Evolutionary conservation across 129 eudicot genomes (phyloP).

Genomic region (Solidago caesia): DNA sequence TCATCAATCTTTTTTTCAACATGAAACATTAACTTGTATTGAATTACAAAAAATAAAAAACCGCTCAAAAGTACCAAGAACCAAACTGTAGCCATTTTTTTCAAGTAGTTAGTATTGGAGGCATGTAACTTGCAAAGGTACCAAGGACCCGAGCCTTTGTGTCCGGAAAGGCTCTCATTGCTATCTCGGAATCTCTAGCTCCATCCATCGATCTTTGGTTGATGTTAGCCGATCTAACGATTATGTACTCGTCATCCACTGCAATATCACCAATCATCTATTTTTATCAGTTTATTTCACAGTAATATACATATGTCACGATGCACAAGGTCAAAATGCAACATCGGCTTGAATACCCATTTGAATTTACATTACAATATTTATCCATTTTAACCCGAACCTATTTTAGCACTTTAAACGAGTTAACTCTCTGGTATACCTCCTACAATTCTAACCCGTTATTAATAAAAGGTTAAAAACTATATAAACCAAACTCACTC

Average conservation of each 20-base stretch:
- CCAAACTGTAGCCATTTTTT: background rate
- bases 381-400: too few relatives aligned
- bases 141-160: conserved; percentile 76
- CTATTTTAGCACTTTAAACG: background rate
- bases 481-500: too few relatives aligned
- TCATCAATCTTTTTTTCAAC: too few relatives aligned
- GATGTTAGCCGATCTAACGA: conserved; percentile 80
- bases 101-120: conserved; percentile 71
- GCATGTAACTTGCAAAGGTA: conserved; percentile 34
- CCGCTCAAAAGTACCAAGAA: background rate
- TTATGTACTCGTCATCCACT: conserved; percentile 89
- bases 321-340: too few relatives aligned
- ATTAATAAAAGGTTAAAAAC: too few relatives aligned
- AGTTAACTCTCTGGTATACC: background rate
- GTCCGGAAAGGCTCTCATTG: conserved; percentile 91
- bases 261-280: conserved; percentile 1
- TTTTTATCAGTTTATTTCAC: background rate
- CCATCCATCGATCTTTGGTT: conserved; percentile 89
- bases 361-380: too few relatives aligned
- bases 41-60: too few relatives aligned
- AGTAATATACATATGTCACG: too few relatives aligned
- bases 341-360: too few relatives aligned
- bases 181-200: conserved; percentile 82
- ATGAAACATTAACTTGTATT: too few relatives aligned
- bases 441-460: background rate